Conservation (phyloP, 2,329 filamentous ascomycete species). For the Tolypocladium endophyticum region DNA sequence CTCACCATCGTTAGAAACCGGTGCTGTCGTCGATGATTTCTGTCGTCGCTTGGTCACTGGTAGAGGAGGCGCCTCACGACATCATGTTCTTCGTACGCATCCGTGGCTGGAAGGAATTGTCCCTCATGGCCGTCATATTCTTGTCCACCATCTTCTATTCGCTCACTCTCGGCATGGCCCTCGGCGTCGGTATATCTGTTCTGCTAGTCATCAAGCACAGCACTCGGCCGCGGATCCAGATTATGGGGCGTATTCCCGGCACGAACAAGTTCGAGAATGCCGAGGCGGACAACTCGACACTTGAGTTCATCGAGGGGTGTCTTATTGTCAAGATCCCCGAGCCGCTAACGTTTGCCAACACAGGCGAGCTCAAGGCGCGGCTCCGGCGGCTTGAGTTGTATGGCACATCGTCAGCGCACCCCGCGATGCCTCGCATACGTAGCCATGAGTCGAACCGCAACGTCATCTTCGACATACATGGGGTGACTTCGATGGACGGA, state of each 20-base stretch:
- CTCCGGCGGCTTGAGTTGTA: constrained; percentile 79
- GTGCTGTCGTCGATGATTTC: constrained; percentile 90
- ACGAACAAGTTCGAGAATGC: constrained; percentile 82
- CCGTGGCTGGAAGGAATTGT: constrained; percentile 74
- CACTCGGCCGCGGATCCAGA: constrained; percentile 90
- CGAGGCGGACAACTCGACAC: constrained; percentile 56
- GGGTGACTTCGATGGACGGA: constrained; percentile 90
- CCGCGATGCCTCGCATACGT: constrained; percentile 72
- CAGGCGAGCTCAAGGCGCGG: constrained; percentile 77
- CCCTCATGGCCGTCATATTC: constrained; percentile 85
- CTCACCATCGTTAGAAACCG: constrained; percentile 54
- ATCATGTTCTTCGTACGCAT: constrained; percentile 82
- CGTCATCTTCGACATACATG: constrained; percentile 93
- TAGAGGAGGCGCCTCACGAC: constrained; percentile 92
- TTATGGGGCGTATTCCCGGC: constrained; percentile 78
- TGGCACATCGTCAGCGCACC: constrained; percentile 76
- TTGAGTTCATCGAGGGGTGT: constrained; percentile 87
- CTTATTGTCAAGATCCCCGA: constrained; percentile 97
- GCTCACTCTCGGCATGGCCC: constrained; percentile 82
- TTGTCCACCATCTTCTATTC: constrained; percentile 91
- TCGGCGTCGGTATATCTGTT: constrained; percentile 84
- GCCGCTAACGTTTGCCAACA: constrained; percentile 93
- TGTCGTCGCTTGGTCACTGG: constrained; percentile 85
- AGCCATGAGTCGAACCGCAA: constrained; percentile 76
- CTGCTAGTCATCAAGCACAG: constrained; percentile 83